Conservation (phyloP, 1,284 basidiomycete genomes). For the Cryptococcus maquisensis region DNA sequence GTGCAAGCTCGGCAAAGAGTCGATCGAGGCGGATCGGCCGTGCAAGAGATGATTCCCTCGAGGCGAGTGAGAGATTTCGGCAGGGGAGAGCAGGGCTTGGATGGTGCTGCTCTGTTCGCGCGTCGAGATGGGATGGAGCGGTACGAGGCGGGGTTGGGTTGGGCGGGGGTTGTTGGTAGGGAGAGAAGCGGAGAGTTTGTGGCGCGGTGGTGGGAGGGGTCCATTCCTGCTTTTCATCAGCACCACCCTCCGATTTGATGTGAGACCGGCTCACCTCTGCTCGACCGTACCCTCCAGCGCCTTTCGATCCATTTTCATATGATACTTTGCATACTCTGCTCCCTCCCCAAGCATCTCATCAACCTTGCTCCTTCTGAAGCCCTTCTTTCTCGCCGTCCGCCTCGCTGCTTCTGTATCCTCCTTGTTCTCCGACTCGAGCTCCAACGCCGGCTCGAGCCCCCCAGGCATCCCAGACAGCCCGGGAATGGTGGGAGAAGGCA, state of each 20-base stretch:
- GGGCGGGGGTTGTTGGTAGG: background rate
- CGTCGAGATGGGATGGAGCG: background rate
- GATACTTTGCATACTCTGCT: slow-evolving; percentile 19
- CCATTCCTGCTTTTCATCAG: slow-evolving; percentile 1
- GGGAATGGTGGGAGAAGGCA: background rate
- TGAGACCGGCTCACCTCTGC: slow-evolving; percentile 1
- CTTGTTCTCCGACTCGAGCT: background rate
- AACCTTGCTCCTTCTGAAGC: slow-evolving; percentile 14
- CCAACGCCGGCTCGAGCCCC: background rate
- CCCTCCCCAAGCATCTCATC: slow-evolving; percentile 28
- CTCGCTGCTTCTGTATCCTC: background rate
- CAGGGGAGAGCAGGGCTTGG: background rate
- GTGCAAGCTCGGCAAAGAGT: slow-evolving; percentile 18
- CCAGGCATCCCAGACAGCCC: background rate
- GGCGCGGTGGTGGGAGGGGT: slow-evolving; percentile 12
- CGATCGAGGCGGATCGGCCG: slow-evolving; percentile 16
- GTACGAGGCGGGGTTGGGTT: slow-evolving; percentile 2
- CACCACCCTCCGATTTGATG: background rate
- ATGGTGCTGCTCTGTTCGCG: background rate
- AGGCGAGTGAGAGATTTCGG: background rate
- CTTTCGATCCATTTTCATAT: slow-evolving; percentile 20
- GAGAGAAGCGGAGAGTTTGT: slow-evolving; percentile 14
- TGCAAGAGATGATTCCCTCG: background rate
- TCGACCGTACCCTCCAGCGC: slow-evolving; percentile 6
- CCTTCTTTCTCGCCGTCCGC: background rate